A percentile compares a stretch with the other conserved stretches of the same genome.
Conservation (phyloP, 164 flowering plant species). For the Liquidambar formosana region DNA sequence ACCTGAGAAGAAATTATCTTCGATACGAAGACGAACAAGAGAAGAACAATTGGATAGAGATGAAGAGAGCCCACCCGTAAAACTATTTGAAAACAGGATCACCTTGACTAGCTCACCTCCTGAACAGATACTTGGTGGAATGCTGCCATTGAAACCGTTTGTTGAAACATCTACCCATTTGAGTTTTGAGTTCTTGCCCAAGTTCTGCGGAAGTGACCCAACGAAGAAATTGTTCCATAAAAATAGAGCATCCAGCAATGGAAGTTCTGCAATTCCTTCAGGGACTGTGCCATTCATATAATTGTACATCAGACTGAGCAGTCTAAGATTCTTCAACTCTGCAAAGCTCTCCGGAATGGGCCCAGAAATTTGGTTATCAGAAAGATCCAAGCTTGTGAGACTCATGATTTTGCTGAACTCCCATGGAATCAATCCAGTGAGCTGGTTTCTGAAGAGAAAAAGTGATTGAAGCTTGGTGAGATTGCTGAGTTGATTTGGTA, state of each 20-base stretch:
- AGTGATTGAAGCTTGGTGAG: slow-evolving; percentile 73
- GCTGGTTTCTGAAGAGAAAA: slow-evolving; percentile 75
- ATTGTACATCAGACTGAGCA: slow-evolving; percentile 85
- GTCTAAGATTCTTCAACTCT: slow-evolving; percentile 61
- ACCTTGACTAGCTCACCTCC: slow-evolving; percentile 59
- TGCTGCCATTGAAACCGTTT: slow-evolving; percentile 59
- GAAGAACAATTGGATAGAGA: slow-evolving; percentile 82
- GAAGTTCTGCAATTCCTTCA: slow-evolving; percentile 70
- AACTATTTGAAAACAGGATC: slow-evolving; percentile 76
- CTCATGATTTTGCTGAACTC: slow-evolving; percentile 48
- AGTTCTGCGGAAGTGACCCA: slow-evolving; percentile 67
- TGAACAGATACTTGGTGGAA: slow-evolving; percentile 71
- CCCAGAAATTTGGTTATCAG: slow-evolving; percentile 79
- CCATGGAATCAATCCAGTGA: slow-evolving; percentile 61
- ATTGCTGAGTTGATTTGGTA: slow-evolving; percentile 63
- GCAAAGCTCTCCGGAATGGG: slow-evolving; percentile 75
- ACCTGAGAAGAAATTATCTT: slow-evolving; percentile 82
- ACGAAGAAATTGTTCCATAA: slow-evolving; percentile 86
- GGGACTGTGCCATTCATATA: slow-evolving; percentile 73
- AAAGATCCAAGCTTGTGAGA: slow-evolving; percentile 76
- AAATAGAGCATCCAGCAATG: slow-evolving; percentile 68
- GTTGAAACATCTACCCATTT: slow-evolving; percentile 86
- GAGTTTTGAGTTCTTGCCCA: slow-evolving; percentile 75
- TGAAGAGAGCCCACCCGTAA: slow-evolving; percentile 63
- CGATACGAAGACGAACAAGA: slow-evolving; percentile 74